Percentiles rank a stretch among this genome's conserved stretches.
Evolutionary conservation across 192 early-diverging fungal genomes (phyloP).

Genomic region (Backusella circina): DNA sequence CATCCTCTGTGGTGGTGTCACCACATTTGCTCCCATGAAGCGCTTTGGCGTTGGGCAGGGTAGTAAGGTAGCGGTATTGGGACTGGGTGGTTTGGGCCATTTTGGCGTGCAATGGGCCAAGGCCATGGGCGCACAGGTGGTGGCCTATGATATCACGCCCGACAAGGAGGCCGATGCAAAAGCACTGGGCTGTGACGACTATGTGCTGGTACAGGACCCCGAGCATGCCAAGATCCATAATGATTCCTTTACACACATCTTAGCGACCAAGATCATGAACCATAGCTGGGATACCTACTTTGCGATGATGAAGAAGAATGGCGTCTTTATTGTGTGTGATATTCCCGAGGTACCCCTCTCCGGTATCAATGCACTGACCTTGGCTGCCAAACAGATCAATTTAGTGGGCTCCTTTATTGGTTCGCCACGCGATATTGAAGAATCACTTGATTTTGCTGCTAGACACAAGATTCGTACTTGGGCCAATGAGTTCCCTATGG

Average conservation of each 20-base stretch:
- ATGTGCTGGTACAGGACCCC: constrained; percentile 16
- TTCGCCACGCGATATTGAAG: constrained; percentile 44
- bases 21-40: constrained; percentile 51
- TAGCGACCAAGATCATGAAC: neutral
- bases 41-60: constrained; percentile 36
- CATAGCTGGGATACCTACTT: neutral
- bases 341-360: constrained; percentile 35
- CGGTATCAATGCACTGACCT: constrained; percentile 28
- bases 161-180: constrained; percentile 51
- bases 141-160: constrained; percentile 46
- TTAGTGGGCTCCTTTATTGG: constrained; percentile 69
- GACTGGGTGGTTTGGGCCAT: constrained; percentile 64
- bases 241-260: neutral
- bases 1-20: constrained; percentile 75
- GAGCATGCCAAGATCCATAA: neutral
- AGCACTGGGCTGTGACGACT: constrained; percentile 52
- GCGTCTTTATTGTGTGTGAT: constrained; percentile 5
- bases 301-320: neutral
- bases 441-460: constrained; percentile 65
- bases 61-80: constrained; percentile 50
- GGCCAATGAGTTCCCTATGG: constrained; percentile 63
- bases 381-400: constrained; percentile 45
- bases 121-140: constrained; percentile 43
- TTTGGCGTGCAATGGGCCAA: constrained; percentile 55
- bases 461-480: constrained; percentile 57